Evolutionary conservation across 202 grass and related monocot genomes (phyloP).

Genomic region (Schoenoplectus tabernaemontani): DNA sequence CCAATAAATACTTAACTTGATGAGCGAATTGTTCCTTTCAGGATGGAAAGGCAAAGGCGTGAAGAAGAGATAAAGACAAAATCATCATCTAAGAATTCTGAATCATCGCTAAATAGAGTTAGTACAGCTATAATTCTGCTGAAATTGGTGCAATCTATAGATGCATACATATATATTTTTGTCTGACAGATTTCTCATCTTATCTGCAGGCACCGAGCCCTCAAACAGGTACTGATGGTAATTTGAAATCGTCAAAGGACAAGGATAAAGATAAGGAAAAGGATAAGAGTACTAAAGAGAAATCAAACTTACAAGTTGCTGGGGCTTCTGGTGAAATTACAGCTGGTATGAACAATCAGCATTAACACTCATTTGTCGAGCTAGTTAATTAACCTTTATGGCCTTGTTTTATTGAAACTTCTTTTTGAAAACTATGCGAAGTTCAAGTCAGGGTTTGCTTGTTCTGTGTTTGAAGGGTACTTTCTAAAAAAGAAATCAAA

Average conservation of each 20-base stretch:
- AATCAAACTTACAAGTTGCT: conserved; percentile 57
- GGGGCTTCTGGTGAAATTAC: conserved; percentile 77
- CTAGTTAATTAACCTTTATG: neutral
- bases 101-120: conserved; percentile 34
- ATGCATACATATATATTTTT: conserved; percentile 12
- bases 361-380: neutral
- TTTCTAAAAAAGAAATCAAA: conserved; percentile 71
- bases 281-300: conserved; percentile 37
- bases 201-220: conserved; percentile 56
- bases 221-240: conserved; percentile 33
- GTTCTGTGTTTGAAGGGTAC: conserved; percentile 40
- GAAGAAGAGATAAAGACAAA: conserved; percentile 69
- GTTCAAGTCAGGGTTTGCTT: conserved; percentile 17
- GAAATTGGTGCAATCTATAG: neutral
- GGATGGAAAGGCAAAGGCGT: conserved; percentile 74
- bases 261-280: conserved; percentile 39
- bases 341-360: conserved; percentile 40
- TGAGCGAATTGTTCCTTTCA: conserved; percentile 13
- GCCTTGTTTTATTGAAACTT: neutral
- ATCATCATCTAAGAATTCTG: conserved; percentile 50
- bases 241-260: conserved; percentile 35
- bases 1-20: too few species aligned
- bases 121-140: conserved; percentile 10
- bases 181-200: neutral
- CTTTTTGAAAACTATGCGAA: neutral